Evolutionary conservation across 2,329 filamentous ascomycete genomes (phyloP), one percentile per base, ranked within the genome.

Genomic region (Alternaria tenuissima): DNA sequence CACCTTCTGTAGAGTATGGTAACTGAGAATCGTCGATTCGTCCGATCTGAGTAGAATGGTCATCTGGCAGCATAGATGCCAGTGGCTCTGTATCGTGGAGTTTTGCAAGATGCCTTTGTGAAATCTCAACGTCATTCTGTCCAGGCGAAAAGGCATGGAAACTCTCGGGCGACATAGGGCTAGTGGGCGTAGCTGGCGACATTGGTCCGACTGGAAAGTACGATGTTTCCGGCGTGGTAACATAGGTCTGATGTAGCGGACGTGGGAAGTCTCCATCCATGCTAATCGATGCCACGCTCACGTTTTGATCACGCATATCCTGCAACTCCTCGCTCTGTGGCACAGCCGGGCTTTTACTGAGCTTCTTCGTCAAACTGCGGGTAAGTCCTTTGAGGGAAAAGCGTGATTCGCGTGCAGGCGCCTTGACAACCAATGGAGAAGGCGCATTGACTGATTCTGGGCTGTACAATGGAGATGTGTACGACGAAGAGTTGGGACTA

Each of bases 381-480:
- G 73, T 74, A 11, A 78, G 66, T 42, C 72, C 67, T 42, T 67
- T 76, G 14, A 78, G 38, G 1, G 74, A 77, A 46, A 76, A 76
- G 4, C 71, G 71, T 14, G 73, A 69, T 4, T 76, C 74, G 14
- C 52, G 66, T 7, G 57, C 49, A 1, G 59, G 30, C 43, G 68
- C 71, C 46, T 61, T 62, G 32, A 69, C 46, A 2, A 62, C 52
- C 4, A 71, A 38, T 3, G 73, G 68, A 9, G 71, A 70, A 9
- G 65, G 69, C 4, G 63, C 64, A 38, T 66, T 56, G 43, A 59
- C 52, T 7, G 69, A 66, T n/a, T 71, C 70, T 2, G 69, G 65
- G 34, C 69, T 74, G 52, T 72, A 69, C 3, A 63, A 22, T 2
- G 73, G 73, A 7, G 70, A 74, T 0, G 68, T 68, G 18, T 73